A percentile compares a stretch with the other conserved stretches of the same genome.
Conservation (phyloP, 2,329 filamentous ascomycete species). For the Leptographium flavum region DNA sequence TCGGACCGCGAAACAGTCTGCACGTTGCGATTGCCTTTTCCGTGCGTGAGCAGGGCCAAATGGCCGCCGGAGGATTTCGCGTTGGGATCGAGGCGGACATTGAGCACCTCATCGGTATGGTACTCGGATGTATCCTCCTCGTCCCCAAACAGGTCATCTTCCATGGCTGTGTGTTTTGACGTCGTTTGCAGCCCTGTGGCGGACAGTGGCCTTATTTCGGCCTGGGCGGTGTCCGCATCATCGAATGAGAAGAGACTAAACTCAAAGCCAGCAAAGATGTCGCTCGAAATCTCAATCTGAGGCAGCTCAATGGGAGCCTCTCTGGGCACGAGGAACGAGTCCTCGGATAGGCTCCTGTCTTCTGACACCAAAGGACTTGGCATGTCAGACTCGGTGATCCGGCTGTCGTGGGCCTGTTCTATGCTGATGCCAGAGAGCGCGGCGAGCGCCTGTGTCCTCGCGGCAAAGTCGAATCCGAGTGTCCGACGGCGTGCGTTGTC, state of each 20-base stretch:
- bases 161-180: slow-evolving; percentile 32
- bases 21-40: slow-evolving; percentile 5
- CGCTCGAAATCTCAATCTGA: slow-evolving; percentile 4
- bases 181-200: slow-evolving; percentile 23
- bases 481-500: neutral
- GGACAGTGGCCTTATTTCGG: slow-evolving; percentile 14
- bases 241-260: slow-evolving; percentile 22
- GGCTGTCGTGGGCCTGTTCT: neutral
- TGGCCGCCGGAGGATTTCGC: slow-evolving; percentile 23
- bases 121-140: slow-evolving; percentile 21
- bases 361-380: neutral
- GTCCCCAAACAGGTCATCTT: slow-evolving; percentile 34
- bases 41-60: neutral
- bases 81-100: slow-evolving; percentile 27
- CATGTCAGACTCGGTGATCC: too few relatives aligned
- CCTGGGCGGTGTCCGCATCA: slow-evolving; percentile 18
- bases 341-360: neutral
- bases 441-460: slow-evolving; percentile 3
- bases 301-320: neutral
- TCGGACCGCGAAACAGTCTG: slow-evolving; percentile 24
- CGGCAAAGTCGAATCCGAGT: neutral
- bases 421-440: slow-evolving; percentile 2
- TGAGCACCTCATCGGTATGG: slow-evolving; percentile 21
- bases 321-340: neutral
- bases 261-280: slow-evolving; percentile 15